phyloP scores from a whole-genome alignment of 1,139 yeast genomes.

The Suhomyces bokatorum region DNA sequence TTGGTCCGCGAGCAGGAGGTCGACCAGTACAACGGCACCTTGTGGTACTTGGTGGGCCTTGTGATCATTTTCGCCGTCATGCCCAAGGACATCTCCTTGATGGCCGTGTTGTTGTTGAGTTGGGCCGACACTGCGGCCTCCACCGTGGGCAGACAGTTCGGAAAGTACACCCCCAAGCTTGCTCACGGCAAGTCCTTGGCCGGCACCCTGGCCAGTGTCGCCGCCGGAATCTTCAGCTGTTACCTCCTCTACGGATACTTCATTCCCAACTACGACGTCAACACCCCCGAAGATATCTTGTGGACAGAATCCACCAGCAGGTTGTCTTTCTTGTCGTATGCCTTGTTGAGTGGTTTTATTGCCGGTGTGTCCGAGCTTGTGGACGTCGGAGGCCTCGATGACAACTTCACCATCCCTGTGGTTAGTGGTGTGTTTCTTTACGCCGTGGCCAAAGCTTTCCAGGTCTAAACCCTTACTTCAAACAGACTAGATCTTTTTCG shows the following conservation, averaged over 20 bases:
- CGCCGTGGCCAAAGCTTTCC: conserved; percentile 34
- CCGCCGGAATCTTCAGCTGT: conserved; percentile 67
- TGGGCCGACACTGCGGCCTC: conserved; percentile 99
- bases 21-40: conserved; percentile 71
- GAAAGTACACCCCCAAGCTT: conserved; percentile 79
- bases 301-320: conserved; percentile 67
- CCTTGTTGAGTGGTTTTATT: conserved; percentile 70
- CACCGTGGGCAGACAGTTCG: conserved; percentile 82
- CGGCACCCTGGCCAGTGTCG: conserved; percentile 83
- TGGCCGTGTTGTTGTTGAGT: conserved; percentile 77
- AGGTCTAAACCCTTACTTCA: conserved; percentile 2
- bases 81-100: conserved; percentile 78
- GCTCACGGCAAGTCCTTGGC: conserved; percentile 78
- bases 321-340: conserved; percentile 51
- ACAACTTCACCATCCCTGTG: conserved; percentile 91
- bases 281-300: conserved; percentile 52
- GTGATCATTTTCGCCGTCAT: conserved; percentile 65
- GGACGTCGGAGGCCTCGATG: conserved; percentile 75
- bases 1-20: conserved; percentile 83
- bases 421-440: conserved; percentile 67
- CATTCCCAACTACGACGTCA: conserved; percentile 55
- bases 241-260: conserved; percentile 70
- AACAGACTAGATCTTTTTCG: neutral
- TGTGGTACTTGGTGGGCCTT: conserved; percentile 82
- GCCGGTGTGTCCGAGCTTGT: conserved; percentile 88